Percentiles rank a stretch among this genome's conserved stretches.
These are phyloP conservation scores for Corinectria fuckeliana DNA, from an alignment of 2,329 filamentous ascomycete species.

Conservation along the genomic window DNA sequence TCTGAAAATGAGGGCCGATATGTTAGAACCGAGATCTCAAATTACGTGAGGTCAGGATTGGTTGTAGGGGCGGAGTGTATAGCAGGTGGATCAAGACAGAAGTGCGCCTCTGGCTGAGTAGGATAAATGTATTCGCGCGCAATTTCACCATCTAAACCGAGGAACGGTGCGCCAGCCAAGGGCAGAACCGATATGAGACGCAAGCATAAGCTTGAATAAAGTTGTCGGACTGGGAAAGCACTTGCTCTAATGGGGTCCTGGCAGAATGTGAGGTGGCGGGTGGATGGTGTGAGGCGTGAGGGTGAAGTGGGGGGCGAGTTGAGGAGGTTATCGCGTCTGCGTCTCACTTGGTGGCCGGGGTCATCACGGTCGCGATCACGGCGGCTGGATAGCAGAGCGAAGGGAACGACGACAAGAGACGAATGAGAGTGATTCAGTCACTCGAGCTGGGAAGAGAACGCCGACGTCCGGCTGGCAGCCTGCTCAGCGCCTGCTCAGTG, in stretches of 20 bases:
- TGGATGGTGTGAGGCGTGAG: background rate
- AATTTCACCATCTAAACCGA: background rate
- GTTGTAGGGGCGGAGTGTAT: background rate
- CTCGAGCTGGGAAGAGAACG: slow-evolving; percentile 21
- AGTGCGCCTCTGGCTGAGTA: slow-evolving; percentile 9
- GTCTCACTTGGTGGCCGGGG: slow-evolving; percentile 13
- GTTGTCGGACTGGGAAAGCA: background rate
- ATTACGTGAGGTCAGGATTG: no score
- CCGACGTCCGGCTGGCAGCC: background rate
- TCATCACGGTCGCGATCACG: slow-evolving; percentile 22
- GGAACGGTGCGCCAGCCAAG: background rate
- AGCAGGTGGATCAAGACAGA: slow-evolving; percentile 10
- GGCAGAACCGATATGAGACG: background rate
- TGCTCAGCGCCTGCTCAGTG: background rate
- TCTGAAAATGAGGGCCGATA: slow-evolving; percentile 28
- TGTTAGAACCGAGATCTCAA: slow-evolving; percentile 30
- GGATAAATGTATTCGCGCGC: background rate
- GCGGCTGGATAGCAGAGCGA: slow-evolving; percentile 14
- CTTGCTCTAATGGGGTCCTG: slow-evolving; percentile 1
- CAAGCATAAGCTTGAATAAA: background rate
- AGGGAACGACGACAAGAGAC: slow-evolving; percentile 5
- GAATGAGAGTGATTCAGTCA: slow-evolving; percentile 35
- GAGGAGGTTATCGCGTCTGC: slow-evolving; percentile 5
- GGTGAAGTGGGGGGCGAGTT: background rate
- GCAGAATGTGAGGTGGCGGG: background rate